Percentiles rank a stretch among this genome's conserved stretches.
These are phyloP conservation scores for Colletotrichum somersetense DNA, from an alignment of 2,329 filamentous ascomycete genomes.

Conservation along the genomic window DNA sequence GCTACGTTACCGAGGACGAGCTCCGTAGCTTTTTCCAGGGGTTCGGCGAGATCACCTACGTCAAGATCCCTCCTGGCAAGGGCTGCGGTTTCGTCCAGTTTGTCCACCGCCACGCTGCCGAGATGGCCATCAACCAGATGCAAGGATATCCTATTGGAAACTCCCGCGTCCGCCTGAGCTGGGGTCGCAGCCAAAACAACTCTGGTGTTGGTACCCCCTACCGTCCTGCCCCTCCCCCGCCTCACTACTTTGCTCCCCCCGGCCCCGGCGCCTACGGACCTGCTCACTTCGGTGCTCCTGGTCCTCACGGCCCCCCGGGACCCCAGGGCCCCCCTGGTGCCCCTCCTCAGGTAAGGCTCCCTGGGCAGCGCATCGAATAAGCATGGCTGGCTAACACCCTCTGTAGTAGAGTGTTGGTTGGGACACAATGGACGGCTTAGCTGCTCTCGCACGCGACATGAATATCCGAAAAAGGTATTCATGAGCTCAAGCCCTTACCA, in stretches of 20 bases:
- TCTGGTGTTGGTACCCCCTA: constrained; percentile 98
- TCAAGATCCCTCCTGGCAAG: constrained; percentile 99
- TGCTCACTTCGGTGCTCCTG: constrained; percentile 62
- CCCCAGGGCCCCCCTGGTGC: constrained; percentile 55
- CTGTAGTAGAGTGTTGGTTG: constrained; percentile 32
- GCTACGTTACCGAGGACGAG: constrained; percentile 99
- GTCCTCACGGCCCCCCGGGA: constrained; percentile 57
- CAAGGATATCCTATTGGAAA: constrained; percentile 99
- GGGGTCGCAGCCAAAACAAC: constrained; percentile 99
- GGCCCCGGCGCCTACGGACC: constrained; percentile 60
- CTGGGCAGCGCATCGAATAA: background rate
- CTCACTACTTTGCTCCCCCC: constrained; percentile 62
- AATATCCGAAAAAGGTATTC: background rate
- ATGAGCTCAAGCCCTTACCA: constrained; percentile 17
- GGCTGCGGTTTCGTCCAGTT: constrained; percentile 99
- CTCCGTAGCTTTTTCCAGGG: constrained; percentile 99
- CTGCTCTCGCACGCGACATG: background rate
- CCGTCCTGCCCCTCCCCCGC: constrained; percentile 83
- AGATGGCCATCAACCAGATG: constrained; percentile 99
- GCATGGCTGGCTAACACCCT: constrained; percentile 13
- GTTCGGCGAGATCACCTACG: constrained; percentile 99
- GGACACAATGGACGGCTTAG: constrained; percentile 18
- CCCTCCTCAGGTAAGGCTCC: constrained; percentile 44
- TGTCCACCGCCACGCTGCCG: constrained; percentile 96
- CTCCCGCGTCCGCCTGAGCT: constrained; percentile 95